Evolutionary conservation across 164 flowering plant genomes (phyloP).

Genomic region (Annona cherimola): DNA sequence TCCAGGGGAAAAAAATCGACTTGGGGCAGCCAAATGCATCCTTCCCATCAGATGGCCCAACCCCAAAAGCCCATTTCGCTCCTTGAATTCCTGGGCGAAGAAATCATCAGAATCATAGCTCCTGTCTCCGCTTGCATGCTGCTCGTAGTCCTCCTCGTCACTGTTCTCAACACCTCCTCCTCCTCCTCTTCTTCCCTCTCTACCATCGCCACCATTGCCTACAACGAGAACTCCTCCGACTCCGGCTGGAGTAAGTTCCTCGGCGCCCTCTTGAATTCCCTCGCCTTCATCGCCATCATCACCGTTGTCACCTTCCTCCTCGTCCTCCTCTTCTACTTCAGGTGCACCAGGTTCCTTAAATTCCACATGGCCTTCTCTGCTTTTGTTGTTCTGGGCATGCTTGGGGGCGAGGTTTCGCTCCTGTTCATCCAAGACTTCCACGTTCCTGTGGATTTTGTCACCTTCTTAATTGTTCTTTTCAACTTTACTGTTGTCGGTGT

Average conservation of each 20-base stretch:
- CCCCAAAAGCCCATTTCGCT: conserved; percentile 24
- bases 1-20: background rate
- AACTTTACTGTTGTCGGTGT: conserved; percentile 89
- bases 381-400: conserved; percentile 67
- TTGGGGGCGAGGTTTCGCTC: conserved; percentile 77
- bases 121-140: conserved; percentile 93
- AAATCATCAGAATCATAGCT: conserved; percentile 68
- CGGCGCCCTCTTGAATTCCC: conserved; percentile 87
- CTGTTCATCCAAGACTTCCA: conserved; percentile 44
- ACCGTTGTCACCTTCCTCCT: conserved; percentile 68
- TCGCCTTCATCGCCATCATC: conserved; percentile 71
- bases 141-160: conserved; percentile 71
- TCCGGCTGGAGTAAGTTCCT: conserved; percentile 73
- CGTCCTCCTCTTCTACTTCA: conserved; percentile 79
- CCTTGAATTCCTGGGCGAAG: conserved; percentile 65
- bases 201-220: conserved; percentile 66
- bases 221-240: conserved; percentile 58
- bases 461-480: conserved; percentile 51
- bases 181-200: conserved; percentile 31
- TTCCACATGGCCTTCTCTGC: conserved; percentile 86
- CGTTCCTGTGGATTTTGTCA: conserved; percentile 61
- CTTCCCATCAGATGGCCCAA: background rate
- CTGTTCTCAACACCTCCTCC: conserved; percentile 39
- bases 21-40: background rate
- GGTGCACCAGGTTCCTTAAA: conserved; percentile 71